Evolutionary conservation across 164 flowering plant genomes (phyloP).

Genomic region (Kalanchoe fedtschenkoi): DNA sequence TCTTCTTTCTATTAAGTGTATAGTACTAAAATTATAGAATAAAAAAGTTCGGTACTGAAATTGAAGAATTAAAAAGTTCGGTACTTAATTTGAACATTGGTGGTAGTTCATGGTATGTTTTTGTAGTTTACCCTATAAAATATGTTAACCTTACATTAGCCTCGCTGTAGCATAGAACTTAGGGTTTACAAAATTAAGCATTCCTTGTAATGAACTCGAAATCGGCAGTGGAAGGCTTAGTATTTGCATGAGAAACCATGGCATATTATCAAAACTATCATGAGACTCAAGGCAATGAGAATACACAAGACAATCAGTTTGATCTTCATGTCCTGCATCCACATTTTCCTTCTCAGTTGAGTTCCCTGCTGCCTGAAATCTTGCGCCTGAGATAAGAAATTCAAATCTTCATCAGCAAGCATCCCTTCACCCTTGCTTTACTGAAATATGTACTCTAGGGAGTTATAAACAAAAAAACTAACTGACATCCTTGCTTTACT

Average conservation of each 20-base stretch:
- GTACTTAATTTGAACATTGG: too few species aligned
- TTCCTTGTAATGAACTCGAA: background rate
- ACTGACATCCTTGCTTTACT: too few species aligned
- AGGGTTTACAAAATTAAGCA: too few species aligned
- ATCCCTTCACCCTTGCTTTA: too few species aligned
- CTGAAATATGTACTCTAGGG: constrained; percentile 1
- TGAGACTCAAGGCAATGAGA: constrained; percentile 25
- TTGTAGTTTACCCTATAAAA: too few species aligned
- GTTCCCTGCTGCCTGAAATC: constrained; percentile 23
- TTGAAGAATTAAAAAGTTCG: too few species aligned
- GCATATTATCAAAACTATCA: constrained; percentile 27
- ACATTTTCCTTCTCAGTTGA: constrained; percentile 27
- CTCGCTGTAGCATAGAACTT: too few species aligned
- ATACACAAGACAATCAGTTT: constrained; percentile 28
- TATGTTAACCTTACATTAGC: too few species aligned
- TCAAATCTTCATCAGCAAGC: background rate
- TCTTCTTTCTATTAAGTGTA: too few species aligned
- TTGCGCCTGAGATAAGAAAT: constrained; percentile 16
- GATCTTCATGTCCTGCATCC: constrained; percentile 32
- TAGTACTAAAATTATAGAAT: too few species aligned
- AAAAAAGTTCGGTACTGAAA: too few species aligned
- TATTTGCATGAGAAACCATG: constrained; percentile 17
- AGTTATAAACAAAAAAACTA: background rate
- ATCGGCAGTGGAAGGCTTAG: background rate
- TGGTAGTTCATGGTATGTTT: too few species aligned